Percentiles rank a stretch among this genome's conserved stretches.
phyloP scores from a whole-genome alignment of 371 early-diverging fungal species.

The Lichtheimia corymbifera region DNA sequence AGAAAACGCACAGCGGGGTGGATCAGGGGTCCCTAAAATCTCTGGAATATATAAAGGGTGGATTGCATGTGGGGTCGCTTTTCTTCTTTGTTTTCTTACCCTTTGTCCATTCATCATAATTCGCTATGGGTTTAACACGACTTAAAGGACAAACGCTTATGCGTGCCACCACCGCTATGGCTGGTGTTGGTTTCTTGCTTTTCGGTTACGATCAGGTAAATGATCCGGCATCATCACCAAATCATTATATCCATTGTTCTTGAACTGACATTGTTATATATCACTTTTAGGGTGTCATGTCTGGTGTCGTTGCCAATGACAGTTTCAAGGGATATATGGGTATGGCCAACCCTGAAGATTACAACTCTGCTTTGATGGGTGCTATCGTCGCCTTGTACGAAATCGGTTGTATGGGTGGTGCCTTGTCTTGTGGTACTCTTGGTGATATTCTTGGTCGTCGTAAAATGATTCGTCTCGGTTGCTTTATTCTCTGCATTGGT shows the following conservation, averaged over 20 bases:
- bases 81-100: conserved; percentile 5
- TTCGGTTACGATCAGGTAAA: conserved; percentile 55
- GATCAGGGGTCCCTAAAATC: neutral
- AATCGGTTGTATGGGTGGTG: conserved; percentile 37
- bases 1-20: neutral
- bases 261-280: neutral
- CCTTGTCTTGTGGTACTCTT: conserved; percentile 27
- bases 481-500: conserved; percentile 33
- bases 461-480: conserved; percentile 35
- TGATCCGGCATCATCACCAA: neutral
- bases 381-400: conserved; percentile 34
- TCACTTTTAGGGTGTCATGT: conserved; percentile 40
- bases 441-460: conserved; percentile 41
- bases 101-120: conserved; percentile 2
- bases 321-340: conserved; percentile 38
- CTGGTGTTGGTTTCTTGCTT: conserved; percentile 50
- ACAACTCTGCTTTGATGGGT: conserved; percentile 30
- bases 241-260: neutral
- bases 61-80: neutral
- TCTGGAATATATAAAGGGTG: conserved; percentile 1
- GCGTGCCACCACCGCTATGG: conserved; percentile 40
- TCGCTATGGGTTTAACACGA: conserved; percentile 4
- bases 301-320: conserved; percentile 43
- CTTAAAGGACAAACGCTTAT: conserved; percentile 46
- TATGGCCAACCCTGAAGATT: conserved; percentile 8